These are phyloP conservation scores for Ustanciosporium gigantosporum DNA, from an alignment of 1,284 basidiomycete species.

Conservation along the genomic window DNA sequence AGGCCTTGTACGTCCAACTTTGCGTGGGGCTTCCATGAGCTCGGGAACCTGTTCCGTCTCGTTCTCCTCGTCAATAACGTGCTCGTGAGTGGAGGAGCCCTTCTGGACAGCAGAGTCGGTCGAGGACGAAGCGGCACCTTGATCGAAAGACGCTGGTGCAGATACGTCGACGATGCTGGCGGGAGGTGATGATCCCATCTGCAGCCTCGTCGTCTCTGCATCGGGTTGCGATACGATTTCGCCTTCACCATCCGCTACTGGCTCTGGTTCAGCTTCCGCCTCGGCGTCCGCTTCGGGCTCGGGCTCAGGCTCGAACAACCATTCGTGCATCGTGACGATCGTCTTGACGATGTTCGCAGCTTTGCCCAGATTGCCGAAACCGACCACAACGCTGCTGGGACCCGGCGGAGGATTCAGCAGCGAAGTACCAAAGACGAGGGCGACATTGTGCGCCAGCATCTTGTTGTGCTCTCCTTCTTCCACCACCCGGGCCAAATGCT, in stretches of 20 bases:
- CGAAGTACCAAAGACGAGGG: slow-evolving; percentile 59
- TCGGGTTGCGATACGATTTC: not conserved
- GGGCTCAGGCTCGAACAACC: slow-evolving; percentile 55
- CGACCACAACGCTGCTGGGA: slow-evolving; percentile 39
- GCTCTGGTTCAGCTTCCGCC: slow-evolving; percentile 3
- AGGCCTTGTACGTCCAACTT: slow-evolving; percentile 15
- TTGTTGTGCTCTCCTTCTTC: slow-evolving; percentile 51
- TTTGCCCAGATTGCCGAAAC: slow-evolving; percentile 54
- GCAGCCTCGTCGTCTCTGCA: not conserved
- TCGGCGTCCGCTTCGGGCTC: slow-evolving; percentile 36
- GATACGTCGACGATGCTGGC: not conserved
- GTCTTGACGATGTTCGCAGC: slow-evolving; percentile 60
- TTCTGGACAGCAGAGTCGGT: not conserved
- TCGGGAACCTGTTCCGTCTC: slow-evolving; percentile 13
- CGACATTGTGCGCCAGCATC: slow-evolving; percentile 59
- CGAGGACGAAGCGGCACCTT: not conserved
- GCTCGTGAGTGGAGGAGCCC: not conserved
- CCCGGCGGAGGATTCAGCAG: slow-evolving; percentile 56
- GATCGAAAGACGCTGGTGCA: not conserved
- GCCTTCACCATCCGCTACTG: not conserved
- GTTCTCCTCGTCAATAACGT: slow-evolving; percentile 1
- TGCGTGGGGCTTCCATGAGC: slow-evolving; percentile 19
- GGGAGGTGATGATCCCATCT: not conserved
- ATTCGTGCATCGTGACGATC: slow-evolving; percentile 55
- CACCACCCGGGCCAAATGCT: slow-evolving; percentile 53